Conservation (phyloP, 2,329 filamentous ascomycete species). For the Knufia fluminis region DNA sequence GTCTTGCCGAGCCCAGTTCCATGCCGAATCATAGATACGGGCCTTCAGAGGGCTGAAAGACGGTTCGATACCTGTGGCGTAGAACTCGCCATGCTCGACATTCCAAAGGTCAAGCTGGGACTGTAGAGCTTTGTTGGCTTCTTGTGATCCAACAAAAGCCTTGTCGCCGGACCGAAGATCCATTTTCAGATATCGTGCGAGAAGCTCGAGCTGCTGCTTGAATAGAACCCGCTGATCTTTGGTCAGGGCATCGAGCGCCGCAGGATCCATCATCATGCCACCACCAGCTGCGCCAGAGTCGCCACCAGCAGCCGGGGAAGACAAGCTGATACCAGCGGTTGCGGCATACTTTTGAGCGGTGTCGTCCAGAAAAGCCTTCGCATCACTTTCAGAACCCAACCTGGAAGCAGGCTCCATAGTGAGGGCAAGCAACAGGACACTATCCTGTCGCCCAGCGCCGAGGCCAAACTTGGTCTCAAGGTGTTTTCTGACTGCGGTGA, state of each 20-base stretch:
- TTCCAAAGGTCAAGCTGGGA: slow-evolving; percentile 92
- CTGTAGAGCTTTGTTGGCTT: slow-evolving; percentile 80
- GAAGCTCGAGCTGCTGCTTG: slow-evolving; percentile 95
- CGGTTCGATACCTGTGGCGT: slow-evolving; percentile 87
- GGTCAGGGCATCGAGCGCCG: slow-evolving; percentile 89
- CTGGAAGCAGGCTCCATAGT: slow-evolving; percentile 88
- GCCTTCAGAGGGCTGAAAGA: slow-evolving; percentile 91
- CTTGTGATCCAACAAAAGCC: slow-evolving; percentile 72
- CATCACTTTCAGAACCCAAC: slow-evolving; percentile 80
- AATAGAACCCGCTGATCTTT: slow-evolving; percentile 93
- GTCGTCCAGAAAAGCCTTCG: slow-evolving; percentile 84
- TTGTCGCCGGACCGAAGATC: slow-evolving; percentile 96
- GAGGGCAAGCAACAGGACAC: slow-evolving; percentile 74
- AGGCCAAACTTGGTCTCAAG: slow-evolving; percentile 90
- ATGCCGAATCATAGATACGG: slow-evolving; percentile 92
- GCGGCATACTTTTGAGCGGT: slow-evolving; percentile 82
- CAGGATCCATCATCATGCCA: slow-evolving; percentile 99
- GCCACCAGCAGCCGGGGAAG: slow-evolving; percentile 60
- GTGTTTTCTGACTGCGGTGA: slow-evolving; percentile 90
- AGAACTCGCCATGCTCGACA: slow-evolving; percentile 91
- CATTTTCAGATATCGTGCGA: slow-evolving; percentile 93
- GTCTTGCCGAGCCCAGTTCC: slow-evolving; percentile 98
- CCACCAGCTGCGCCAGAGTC: slow-evolving; percentile 57
- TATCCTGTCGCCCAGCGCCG: slow-evolving; percentile 77
- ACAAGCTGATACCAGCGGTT: slow-evolving; percentile 72